Evolutionary conservation across 1,284 basidiomycete genomes (phyloP), one percentile per base, ranked within the genome.

Genomic region (Paramarasmius palmivorus): DNA sequence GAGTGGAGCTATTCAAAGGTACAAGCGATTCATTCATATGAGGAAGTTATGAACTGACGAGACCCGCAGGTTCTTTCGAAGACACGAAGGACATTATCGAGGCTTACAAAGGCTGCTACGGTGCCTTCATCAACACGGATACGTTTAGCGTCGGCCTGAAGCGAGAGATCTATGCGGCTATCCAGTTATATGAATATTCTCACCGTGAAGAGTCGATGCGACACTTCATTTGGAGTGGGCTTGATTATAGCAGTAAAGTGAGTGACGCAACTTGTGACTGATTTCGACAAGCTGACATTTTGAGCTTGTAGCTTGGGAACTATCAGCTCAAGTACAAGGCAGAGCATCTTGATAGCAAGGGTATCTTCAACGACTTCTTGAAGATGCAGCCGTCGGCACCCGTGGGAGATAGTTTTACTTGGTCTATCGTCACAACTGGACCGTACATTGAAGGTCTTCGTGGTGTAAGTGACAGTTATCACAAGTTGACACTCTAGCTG

Each of bases 211-310:
- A 63, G 8, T 61, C 69, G 29, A 61, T 78, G 41, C 63, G 67
- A 19, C 78, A 81, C 57, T 76, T 76, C 50, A 65, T 81, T 29
- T 81, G 74, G 74, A 77, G 75, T 58, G 73, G 66, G 51, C 65
- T 81, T 12, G 73, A 76, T 54, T 78, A 79, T 57, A 62, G 65
- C 7, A 67, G 65, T 52, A 78, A 78, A 71, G 77, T 77, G 45
- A 19, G 59, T 51, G 9, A 20, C 19, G 17, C 44, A 19, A 40
- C 12, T 35, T 26, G 19, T 26, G n/a, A 26, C 35, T 32, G 17
- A 49, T n/a, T n/a, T n/a, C 42, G 19, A n/a, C 25, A 40, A 20
- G 45, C 36, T 20, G 26, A 22, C 3, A 12, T 19, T 7, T 39
- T 12, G n/a, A 19, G 10, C n/a, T 20, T 49, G n/a, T 52, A 74